Evolutionary conservation across 1,284 basidiomycete genomes (phyloP).

Genomic region (Cutaneotrichosporon daszewskae): DNA sequence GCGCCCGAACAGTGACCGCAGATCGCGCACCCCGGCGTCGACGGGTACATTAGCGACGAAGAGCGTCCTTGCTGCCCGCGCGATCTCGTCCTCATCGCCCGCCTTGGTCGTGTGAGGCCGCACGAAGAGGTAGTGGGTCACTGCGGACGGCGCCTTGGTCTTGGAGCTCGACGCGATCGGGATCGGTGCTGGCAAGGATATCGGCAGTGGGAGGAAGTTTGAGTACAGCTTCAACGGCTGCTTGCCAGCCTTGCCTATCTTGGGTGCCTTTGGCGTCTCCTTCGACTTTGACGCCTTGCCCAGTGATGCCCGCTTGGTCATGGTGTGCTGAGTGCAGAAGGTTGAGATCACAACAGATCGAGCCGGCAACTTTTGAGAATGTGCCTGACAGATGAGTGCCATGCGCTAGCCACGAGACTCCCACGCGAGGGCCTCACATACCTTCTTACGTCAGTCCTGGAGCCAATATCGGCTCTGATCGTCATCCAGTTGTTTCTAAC

Average conservation of each 20-base stretch:
- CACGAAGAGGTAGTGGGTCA: slow-evolving; percentile 39
- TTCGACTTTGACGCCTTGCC: slow-evolving; percentile 1
- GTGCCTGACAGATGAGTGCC: no score
- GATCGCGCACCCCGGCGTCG: slow-evolving; percentile 71
- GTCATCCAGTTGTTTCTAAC: no score
- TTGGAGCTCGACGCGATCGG: slow-evolving; percentile 18
- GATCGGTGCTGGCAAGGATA: slow-evolving; percentile 22
- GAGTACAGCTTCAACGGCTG: slow-evolving; percentile 24
- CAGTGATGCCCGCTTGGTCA: not conserved
- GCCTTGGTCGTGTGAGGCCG: slow-evolving; percentile 24
- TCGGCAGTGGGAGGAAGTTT: slow-evolving; percentile 31
- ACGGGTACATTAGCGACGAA: slow-evolving; percentile 82
- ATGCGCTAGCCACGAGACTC: no score
- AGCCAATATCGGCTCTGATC: no score
- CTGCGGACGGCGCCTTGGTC: slow-evolving; percentile 20
- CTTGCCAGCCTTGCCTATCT: not conserved
- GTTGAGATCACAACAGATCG: not conserved
- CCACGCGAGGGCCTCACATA: no score
- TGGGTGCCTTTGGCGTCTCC: not conserved
- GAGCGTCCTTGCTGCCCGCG: slow-evolving; percentile 56
- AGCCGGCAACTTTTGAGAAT: not conserved
- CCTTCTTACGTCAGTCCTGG: no score
- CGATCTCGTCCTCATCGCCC: slow-evolving; percentile 23
- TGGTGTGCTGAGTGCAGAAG: no score
- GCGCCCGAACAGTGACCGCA: slow-evolving; percentile 64